Evolutionary conservation across 2,329 filamentous ascomycete genomes (phyloP), one percentile per base, ranked within the genome.

Genomic region (Delphinella strobiligena): DNA sequence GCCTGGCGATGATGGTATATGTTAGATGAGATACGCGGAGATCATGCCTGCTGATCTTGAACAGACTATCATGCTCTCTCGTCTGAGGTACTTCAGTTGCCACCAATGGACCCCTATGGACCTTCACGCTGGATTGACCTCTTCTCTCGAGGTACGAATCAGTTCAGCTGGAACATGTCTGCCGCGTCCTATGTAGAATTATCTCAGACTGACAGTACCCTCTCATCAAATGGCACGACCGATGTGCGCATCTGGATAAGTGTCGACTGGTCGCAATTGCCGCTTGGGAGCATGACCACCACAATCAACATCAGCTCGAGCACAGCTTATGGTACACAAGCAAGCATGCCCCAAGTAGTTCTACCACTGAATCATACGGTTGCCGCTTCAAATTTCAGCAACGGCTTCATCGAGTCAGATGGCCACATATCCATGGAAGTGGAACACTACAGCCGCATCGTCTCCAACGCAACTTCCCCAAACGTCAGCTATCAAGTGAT

Each of bases 371-470:
- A 67, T 44, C 63, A 69, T 34, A 66, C 67, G 4, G 51, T 54
- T 1, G 51, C 73, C 1, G 69, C 76, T 0, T 51, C 59, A 2
- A 63, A 61, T 39, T 81, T 79, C 55, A 63, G 58, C 5, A 42
- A 58, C 19, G 78, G 78, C 3, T 81, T 78, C 45, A 64, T 80
- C 34, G 78, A 82, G 55, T 70, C 70, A 0, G 75, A 80, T 48
- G 51, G 50, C 9, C 52, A 53, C 32, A 43, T 64, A 39, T 56
- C 56, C 2, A 60, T 64, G 24, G 57, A 62, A 46, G 46, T 54
- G 11, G 57, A 54, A 41, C 56, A 61, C 45, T 54, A 47, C 42
- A 48, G 50, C 9, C 41, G 43, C 12, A 50, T 51, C 22, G 45
- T 49, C 3, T 38, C 36, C 19, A 36, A 33, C 18, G 31, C 59